Evolutionary conservation across 148 eudicot species (phyloP).

Genomic region (Rhododendron simsii): DNA sequence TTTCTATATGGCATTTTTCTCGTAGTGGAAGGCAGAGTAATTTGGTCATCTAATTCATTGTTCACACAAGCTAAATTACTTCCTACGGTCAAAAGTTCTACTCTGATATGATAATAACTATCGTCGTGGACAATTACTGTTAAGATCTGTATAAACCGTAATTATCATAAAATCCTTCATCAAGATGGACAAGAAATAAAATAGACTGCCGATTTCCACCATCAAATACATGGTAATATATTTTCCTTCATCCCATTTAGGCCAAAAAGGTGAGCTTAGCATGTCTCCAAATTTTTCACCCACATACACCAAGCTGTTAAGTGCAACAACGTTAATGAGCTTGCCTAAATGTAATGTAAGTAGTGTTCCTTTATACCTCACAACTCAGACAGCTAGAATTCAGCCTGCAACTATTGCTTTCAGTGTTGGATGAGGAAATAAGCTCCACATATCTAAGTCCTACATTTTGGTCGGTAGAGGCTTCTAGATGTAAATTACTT

Average conservation of each 20-base stretch:
- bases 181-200: background rate
- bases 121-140: background rate
- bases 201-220: background rate
- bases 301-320: background rate
- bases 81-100: background rate
- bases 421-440: background rate
- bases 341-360: background rate
- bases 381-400: background rate
- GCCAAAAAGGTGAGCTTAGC: background rate
- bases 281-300: background rate
- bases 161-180: background rate
- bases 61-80: background rate
- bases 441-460: background rate
- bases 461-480: background rate
- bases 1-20: background rate
- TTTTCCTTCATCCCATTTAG: background rate
- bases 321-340: background rate
- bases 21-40: background rate
- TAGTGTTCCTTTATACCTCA: background rate
- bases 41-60: background rate
- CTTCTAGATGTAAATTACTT: background rate
- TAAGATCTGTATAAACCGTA: background rate
- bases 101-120: background rate
- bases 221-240: background rate
- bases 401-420: background rate